Base-by-base conservation (phyloP, 1,284 basidiomycete species). In the Cystobasidium pallidum region DNA sequence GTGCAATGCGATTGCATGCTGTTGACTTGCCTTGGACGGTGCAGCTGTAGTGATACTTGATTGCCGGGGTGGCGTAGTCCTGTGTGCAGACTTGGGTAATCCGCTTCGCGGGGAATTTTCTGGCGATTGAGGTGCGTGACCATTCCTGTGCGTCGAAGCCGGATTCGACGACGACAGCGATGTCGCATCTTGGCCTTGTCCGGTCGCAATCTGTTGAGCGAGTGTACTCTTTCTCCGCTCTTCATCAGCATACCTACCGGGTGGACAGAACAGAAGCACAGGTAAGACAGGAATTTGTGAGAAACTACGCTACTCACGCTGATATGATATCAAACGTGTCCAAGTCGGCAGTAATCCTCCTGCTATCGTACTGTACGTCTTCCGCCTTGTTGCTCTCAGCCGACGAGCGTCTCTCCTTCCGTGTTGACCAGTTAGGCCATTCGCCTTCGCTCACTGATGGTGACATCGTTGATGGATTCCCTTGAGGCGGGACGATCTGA, bases 321-420 rank as follows among this genome's bases (percentile, higher is more conserved):
- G 68, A 63, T 39, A 71, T 71, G 21, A 71, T 71, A 47, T 71
- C 68, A 11, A 47, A 58, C 4, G 68, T 54, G 26, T 71, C 68
- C 34, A 71, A 17, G 24, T 71, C 68, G 10, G 51, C 49, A 11
- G 51, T 63, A 28, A 11, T 39, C 17, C 61, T 43, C 21, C 51
- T 52, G 7, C 36, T 30, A 21, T 64, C 51, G 21, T 52, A 57
- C 17, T 21, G 62, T 21, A 64, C 62, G 21, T 64, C 62, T 30
- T 64, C 62, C 15, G 62, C 34, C 34, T 61, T 39, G 4, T 26
- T 30, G 24, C 39, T 43, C 13, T 51, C 32, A 39, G 54, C 4
- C 4, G 54, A 57, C 30, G 36, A 57, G 2, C 59, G 45, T 24
- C 59, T 62, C 45, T 36, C 36, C 17, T 21, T 49, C 28, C 41